Percentiles rank a stretch among this genome's conserved stretches.
Conservation (phyloP, 2,329 filamentous ascomycete genomes). For the Aspergillus persii region DNA sequence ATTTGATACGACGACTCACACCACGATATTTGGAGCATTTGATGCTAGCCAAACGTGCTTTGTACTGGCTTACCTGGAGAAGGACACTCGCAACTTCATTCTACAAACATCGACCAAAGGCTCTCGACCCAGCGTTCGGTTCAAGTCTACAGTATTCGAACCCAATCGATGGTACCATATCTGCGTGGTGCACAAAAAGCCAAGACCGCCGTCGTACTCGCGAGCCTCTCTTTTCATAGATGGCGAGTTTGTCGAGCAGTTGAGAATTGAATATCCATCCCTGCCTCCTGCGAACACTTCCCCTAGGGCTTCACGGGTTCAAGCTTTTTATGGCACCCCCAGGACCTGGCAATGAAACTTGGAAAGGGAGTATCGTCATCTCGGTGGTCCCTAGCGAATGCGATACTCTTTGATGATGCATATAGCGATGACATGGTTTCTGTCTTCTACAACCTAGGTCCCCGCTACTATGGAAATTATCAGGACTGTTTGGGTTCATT, state of each 20-base stretch:
- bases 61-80: slow-evolving; percentile 87
- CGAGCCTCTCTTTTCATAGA: slow-evolving; percentile 88
- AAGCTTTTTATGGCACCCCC: slow-evolving; percentile 90
- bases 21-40: slow-evolving; percentile 93
- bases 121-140: slow-evolving; percentile 82
- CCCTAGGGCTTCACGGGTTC: slow-evolving; percentile 60
- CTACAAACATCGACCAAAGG: slow-evolving; percentile 91
- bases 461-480: slow-evolving; percentile 91
- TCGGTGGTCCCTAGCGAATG: slow-evolving; percentile 85
- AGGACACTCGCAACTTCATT: slow-evolving; percentile 90
- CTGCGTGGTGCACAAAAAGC: slow-evolving; percentile 77
- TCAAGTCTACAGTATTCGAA: slow-evolving; percentile 77
- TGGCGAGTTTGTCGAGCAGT: slow-evolving; percentile 89
- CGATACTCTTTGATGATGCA: slow-evolving; percentile 82
- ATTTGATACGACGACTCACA: slow-evolving; percentile 82
- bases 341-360: slow-evolving; percentile 74
- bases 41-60: slow-evolving; percentile 92
- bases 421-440: slow-evolving; percentile 89
- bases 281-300: slow-evolving; percentile 62
- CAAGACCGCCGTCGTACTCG: slow-evolving; percentile 70
- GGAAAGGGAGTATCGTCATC: slow-evolving; percentile 72
- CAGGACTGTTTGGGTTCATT: slow-evolving; percentile 95
- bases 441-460: slow-evolving; percentile 85
- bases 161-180: slow-evolving; percentile 89
- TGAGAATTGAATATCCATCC: slow-evolving; percentile 85